Evolutionary conservation across 2,329 filamentous ascomycete genomes (phyloP).

Genomic region (Aspergillus sclerotialis): DNA sequence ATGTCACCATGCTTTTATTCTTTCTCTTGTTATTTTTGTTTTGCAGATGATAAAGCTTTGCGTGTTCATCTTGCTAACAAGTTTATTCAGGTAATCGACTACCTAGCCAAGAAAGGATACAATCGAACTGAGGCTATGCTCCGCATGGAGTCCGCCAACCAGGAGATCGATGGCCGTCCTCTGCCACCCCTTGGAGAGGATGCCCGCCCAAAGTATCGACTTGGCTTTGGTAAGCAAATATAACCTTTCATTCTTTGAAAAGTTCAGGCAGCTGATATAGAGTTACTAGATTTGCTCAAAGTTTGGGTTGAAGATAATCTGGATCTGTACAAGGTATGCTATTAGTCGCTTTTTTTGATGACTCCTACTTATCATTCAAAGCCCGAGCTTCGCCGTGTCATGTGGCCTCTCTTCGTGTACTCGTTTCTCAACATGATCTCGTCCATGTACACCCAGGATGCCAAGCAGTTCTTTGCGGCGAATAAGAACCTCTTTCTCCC

Average conservation of each 20-base stretch:
- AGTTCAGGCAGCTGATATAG: conserved; percentile 2
- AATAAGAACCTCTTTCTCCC: conserved; percentile 65
- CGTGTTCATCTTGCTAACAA: conserved; percentile 5
- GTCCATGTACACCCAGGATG: conserved; percentile 64
- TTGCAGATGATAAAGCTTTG: background rate
- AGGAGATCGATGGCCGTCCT: conserved; percentile 73
- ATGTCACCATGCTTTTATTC: conserved; percentile 52
- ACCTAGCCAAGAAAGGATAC: conserved; percentile 92
- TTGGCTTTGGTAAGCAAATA: conserved; percentile 52
- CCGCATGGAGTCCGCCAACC: conserved; percentile 77
- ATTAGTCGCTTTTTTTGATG: background rate
- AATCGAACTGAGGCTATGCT: conserved; percentile 87
- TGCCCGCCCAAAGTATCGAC: conserved; percentile 69
- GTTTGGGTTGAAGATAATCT: conserved; percentile 87
- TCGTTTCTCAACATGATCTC: conserved; percentile 75
- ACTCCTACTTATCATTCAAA: conserved; percentile 27
- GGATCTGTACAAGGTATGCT: conserved; percentile 78
- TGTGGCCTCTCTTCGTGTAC: conserved; percentile 94
- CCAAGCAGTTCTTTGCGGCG: conserved; percentile 63
- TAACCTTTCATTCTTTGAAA: background rate
- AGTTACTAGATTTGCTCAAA: conserved; percentile 53
- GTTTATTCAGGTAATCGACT: conserved; percentile 73
- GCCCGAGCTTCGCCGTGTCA: conserved; percentile 78
- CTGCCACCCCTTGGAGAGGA: conserved; percentile 61
- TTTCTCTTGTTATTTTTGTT: conserved; percentile 4